These are phyloP conservation scores for Lycium ferocissimum DNA, from an alignment of 257 asterid genomes.

Conservation along the genomic window DNA sequence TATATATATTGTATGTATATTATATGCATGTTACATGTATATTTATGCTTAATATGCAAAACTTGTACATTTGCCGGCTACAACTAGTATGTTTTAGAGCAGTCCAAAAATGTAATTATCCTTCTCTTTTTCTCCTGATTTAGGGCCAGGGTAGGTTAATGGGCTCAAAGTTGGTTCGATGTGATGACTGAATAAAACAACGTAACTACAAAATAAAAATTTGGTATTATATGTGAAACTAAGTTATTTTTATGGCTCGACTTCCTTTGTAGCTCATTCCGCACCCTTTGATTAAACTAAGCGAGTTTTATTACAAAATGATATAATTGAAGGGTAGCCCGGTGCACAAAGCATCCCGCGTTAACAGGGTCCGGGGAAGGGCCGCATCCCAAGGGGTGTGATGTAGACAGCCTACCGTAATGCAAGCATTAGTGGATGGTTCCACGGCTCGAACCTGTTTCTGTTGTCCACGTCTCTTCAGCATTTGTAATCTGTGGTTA, in stretches of 20 bases:
- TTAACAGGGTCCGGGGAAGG: no score
- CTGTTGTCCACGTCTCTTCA: background rate
- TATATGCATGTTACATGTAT: no score
- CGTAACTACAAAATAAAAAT: background rate
- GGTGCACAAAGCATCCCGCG: background rate
- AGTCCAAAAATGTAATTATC: no score
- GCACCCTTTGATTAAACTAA: background rate
- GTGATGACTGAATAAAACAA: background rate
- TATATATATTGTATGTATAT: no score
- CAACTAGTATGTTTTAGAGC: no score
- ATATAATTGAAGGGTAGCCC: background rate
- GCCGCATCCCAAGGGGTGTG: no score
- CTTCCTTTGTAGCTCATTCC: background rate
- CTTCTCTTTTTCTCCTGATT: background rate
- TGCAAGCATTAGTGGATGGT: no score
- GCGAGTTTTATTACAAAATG: background rate
- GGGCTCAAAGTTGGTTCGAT: background rate
- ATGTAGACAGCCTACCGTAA: no score
- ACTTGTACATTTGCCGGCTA: no score
- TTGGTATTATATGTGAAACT: background rate
- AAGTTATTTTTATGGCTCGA: background rate
- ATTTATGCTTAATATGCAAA: no score
- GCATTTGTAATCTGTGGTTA: background rate
- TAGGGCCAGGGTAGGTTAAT: background rate
- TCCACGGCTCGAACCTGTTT: no score